Conservation (phyloP, 345 rosid species). For the Gossypium bickii region DNA sequence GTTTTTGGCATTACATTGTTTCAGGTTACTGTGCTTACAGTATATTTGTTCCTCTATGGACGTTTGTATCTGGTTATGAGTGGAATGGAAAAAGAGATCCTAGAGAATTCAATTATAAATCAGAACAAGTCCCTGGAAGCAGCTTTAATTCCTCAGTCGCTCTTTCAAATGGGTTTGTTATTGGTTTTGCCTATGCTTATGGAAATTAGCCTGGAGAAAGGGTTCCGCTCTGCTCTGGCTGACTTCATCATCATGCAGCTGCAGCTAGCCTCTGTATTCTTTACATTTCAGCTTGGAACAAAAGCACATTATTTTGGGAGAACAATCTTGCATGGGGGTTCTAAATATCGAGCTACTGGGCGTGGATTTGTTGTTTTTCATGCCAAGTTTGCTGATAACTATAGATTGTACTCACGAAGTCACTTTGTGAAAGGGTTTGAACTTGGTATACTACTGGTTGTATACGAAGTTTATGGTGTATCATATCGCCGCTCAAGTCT, state of each 20-base stretch:
- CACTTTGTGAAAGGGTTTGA: conserved; percentile 22
- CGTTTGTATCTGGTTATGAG: conserved; percentile 46
- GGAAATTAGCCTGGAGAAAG: conserved; percentile 46
- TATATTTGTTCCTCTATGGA: conserved; percentile 87
- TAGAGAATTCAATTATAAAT: conserved; percentile 2
- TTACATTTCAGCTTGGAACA: conserved; percentile 45
- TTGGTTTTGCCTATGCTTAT: conserved; percentile 42
- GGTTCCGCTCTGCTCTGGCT: conserved; percentile 38
- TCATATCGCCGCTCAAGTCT: not conserved
- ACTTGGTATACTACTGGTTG: conserved; percentile 9
- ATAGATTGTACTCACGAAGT: conserved; percentile 19
- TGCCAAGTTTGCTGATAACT: conserved; percentile 24
- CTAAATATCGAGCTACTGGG: conserved; percentile 19
- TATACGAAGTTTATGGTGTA: conserved; percentile 11
- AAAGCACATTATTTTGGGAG: conserved; percentile 40
- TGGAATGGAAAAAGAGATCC: conserved; percentile 16
- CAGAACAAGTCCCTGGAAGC: conserved; percentile 32
- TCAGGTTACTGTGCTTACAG: conserved; percentile 83
- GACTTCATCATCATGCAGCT: conserved; percentile 43
- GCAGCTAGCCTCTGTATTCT: conserved; percentile 41
- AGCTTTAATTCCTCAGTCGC: conserved; percentile 37
- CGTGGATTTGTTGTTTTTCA: conserved; percentile 21
- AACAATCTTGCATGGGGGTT: conserved; percentile 25
- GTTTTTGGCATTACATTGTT: conserved; percentile 23
- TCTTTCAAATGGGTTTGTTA: conserved; percentile 37